Conservation (phyloP, 805 yeast species). For the Candida maltosa region DNA sequence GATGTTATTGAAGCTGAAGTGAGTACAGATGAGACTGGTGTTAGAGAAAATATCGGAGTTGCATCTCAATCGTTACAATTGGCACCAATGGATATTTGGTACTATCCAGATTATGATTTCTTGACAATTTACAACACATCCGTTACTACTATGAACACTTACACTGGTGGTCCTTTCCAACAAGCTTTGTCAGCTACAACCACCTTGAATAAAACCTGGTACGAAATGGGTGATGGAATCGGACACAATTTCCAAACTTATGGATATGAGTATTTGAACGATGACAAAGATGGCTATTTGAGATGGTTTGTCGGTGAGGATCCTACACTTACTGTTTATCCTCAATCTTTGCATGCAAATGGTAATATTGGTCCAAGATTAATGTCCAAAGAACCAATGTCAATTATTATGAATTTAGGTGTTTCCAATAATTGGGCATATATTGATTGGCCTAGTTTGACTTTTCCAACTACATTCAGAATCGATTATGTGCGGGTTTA, state of each 20-base stretch:
- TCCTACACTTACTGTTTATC: constrained; percentile 71
- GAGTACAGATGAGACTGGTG: constrained; percentile 38
- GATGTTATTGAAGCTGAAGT: constrained; percentile 87
- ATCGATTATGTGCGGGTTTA: constrained; percentile 86
- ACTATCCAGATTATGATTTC: constrained; percentile 81
- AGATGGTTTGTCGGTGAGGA: constrained; percentile 83
- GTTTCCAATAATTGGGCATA: constrained; percentile 90
- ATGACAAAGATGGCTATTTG: constrained; percentile 60
- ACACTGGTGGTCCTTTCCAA: constrained; percentile 91
- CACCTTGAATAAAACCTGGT: constrained; percentile 80
- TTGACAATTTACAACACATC: constrained; percentile 67
- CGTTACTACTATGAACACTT: constrained; percentile 78
- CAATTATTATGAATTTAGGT: constrained; percentile 83
- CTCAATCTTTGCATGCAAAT: constrained; percentile 79
- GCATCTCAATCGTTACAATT: constrained; percentile 91
- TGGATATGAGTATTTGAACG: constrained; percentile 77
- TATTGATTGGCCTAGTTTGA: constrained; percentile 81
- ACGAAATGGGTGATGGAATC: constrained; percentile 52
- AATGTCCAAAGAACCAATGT: constrained; percentile 90
- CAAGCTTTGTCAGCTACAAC: constrained; percentile 87
- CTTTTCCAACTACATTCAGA: constrained; percentile 74
- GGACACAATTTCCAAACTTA: constrained; percentile 61
- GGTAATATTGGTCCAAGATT: constrained; percentile 86
- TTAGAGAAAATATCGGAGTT: constrained; percentile 43
- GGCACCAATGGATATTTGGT: constrained; percentile 96